phyloP scores from a whole-genome alignment of 2,329 filamentous ascomycete species.

The Penicillium glabrum region DNA sequence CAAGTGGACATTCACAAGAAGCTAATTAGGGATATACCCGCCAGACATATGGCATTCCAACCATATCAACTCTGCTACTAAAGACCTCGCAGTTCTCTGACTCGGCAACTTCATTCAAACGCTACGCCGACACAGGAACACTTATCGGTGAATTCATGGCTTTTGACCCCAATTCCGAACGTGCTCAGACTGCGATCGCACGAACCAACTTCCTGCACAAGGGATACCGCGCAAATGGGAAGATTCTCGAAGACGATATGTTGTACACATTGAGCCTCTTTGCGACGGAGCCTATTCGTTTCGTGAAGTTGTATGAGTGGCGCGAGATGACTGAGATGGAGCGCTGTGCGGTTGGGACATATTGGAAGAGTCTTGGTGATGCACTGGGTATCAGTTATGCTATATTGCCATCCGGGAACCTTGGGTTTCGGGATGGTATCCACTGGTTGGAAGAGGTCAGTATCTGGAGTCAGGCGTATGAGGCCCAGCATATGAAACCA shows the following conservation, averaged over 20 bases:
- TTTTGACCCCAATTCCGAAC: slow-evolving; percentile 44
- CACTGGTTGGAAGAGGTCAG: slow-evolving; percentile 53
- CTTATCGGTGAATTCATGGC: slow-evolving; percentile 51
- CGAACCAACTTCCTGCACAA: slow-evolving; percentile 65
- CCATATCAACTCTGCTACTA: slow-evolving; percentile 51
- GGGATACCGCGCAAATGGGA: slow-evolving; percentile 56
- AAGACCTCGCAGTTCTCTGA: slow-evolving; percentile 52
- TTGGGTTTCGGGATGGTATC: slow-evolving; percentile 50
- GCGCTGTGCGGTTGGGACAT: slow-evolving; percentile 62
- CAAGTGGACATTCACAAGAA: not conserved
- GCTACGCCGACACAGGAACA: slow-evolving; percentile 53
- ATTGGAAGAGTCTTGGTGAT: slow-evolving; percentile 71
- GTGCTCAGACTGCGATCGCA: slow-evolving; percentile 55
- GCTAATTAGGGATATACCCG: not conserved
- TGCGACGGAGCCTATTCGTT: slow-evolving; percentile 63
- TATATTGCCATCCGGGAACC: slow-evolving; percentile 39
- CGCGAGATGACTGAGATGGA: slow-evolving; percentile 66
- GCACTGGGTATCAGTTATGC: slow-evolving; percentile 63
- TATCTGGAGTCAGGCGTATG: slow-evolving; percentile 57
- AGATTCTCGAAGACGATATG: slow-evolving; percentile 63
- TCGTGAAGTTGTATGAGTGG: slow-evolving; percentile 69
- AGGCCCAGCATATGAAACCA: slow-evolving; percentile 59
- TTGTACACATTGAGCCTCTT: slow-evolving; percentile 66
- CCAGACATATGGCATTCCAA: slow-evolving; percentile 57
- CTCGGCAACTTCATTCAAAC: slow-evolving; percentile 49